Conservation (phyloP, 495 filamentous ascomycete species). For the Xylona heveae region DNA sequence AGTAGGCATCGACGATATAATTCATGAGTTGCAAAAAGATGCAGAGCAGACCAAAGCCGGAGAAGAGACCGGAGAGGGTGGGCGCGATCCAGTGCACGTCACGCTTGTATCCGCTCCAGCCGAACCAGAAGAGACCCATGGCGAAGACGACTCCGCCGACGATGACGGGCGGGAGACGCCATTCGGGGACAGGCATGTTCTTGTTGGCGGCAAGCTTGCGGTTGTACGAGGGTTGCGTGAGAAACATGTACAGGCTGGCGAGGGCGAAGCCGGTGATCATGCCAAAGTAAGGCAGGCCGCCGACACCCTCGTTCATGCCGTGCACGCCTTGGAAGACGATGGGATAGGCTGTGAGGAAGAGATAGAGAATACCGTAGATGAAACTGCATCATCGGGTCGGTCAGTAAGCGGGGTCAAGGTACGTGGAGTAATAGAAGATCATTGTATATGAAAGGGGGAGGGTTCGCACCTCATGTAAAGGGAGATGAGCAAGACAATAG, state of each 20-base stretch:
- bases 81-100: slow-evolving; percentile 69
- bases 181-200: slow-evolving; percentile 59
- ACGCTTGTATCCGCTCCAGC: slow-evolving; percentile 46
- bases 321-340: slow-evolving; percentile 20
- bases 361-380: slow-evolving; percentile 23
- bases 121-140: slow-evolving; percentile 69
- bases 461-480: slow-evolving; percentile 77
- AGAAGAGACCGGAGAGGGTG: slow-evolving; percentile 41
- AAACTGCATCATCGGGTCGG: slow-evolving; percentile 18
- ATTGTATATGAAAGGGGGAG: too few relatives aligned
- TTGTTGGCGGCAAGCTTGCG: slow-evolving; percentile 52
- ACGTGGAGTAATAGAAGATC: slow-evolving; percentile 12
- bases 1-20: slow-evolving; percentile 74
- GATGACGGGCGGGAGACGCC: slow-evolving; percentile 66
- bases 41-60: slow-evolving; percentile 41
- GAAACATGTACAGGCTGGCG: slow-evolving; percentile 16
- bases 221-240: slow-evolving; percentile 15
- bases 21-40: slow-evolving; percentile 77
- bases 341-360: slow-evolving; percentile 23
- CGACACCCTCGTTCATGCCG: slow-evolving; percentile 18
- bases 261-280: slow-evolving; percentile 22
- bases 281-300: slow-evolving; percentile 21
- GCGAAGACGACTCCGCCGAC: slow-evolving; percentile 55
- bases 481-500: slow-evolving; percentile 50
- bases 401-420: slow-evolving; percentile 14